Conservation (phyloP, 2,329 filamentous ascomycete species). For the Tolypocladium guangdongense region DNA sequence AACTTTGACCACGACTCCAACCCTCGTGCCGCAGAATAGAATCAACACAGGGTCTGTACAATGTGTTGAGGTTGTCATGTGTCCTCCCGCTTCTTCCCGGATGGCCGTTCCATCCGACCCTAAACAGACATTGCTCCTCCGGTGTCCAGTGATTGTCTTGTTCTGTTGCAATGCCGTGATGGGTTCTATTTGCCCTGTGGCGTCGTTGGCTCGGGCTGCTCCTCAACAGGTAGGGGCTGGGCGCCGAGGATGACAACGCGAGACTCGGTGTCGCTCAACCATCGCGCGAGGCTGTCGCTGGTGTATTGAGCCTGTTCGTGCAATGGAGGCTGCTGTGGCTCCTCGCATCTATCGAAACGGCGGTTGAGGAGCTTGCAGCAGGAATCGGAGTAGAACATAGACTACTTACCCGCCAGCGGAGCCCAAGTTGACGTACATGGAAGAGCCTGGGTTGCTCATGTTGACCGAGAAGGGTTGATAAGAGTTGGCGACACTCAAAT, state of each 20-base stretch:
- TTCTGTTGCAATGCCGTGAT: too few species aligned
- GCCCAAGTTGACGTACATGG: not conserved
- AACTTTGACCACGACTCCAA: too few species aligned
- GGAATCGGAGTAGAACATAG: not conserved
- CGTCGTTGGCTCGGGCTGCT: not conserved
- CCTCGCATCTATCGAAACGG: not conserved
- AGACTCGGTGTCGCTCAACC: not conserved
- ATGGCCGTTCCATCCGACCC: too few species aligned
- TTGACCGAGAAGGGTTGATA: not conserved
- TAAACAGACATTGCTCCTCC: too few species aligned
- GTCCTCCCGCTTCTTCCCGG: too few species aligned
- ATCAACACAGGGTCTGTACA: too few species aligned
- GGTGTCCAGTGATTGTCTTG: too few species aligned
- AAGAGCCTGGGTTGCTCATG: not conserved
- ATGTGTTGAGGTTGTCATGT: too few species aligned
- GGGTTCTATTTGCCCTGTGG: not conserved
- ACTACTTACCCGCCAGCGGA: not conserved
- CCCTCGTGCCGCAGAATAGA: too few species aligned
- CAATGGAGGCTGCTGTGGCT: not conserved
- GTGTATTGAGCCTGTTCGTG: not conserved
- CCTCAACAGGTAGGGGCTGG: not conserved
- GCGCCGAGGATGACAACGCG: not conserved
- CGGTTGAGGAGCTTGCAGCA: not conserved
- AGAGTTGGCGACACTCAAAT: not conserved
- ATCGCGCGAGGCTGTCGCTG: not conserved